Evolutionary conservation across 2,329 filamentous ascomycete species (phyloP).

Genomic region (Lachnellula subtilissima): DNA sequence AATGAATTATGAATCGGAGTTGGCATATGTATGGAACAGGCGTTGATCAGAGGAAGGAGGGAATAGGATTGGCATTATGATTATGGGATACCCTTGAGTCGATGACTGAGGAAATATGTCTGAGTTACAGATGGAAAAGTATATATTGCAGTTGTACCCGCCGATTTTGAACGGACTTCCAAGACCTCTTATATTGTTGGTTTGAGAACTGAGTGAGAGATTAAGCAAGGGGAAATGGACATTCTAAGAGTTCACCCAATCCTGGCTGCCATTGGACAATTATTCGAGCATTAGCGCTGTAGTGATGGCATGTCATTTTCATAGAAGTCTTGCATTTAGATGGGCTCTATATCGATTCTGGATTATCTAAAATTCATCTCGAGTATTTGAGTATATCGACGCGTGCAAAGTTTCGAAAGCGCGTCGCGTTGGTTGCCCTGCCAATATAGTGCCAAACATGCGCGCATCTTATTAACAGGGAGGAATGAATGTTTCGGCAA

Average conservation of each 20-base stretch:
- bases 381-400: neutral
- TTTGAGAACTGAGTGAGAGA: too few species aligned
- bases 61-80: neutral
- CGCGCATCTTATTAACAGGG: too few species aligned
- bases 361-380: neutral
- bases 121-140: neutral
- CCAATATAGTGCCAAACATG: neutral
- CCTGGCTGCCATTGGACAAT: too few species aligned
- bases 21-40: slow-evolving; percentile 3
- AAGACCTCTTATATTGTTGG: too few species aligned
- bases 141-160: too few species aligned
- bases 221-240: too few species aligned
- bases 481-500: neutral
- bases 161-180: too few species aligned
- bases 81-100: neutral
- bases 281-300: too few species aligned
- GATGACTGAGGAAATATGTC: neutral
- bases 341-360: neutral
- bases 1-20: slow-evolving; percentile 5
- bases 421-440: neutral
- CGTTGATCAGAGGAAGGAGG: slow-evolving; percentile 5
- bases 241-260: too few species aligned
- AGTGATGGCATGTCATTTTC: too few species aligned
- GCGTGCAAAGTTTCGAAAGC: neutral
- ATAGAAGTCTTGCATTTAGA: too few species aligned